Evolutionary conservation across 2,329 filamentous ascomycete species (phyloP).

Genomic region (Cercospora sp.): DNA sequence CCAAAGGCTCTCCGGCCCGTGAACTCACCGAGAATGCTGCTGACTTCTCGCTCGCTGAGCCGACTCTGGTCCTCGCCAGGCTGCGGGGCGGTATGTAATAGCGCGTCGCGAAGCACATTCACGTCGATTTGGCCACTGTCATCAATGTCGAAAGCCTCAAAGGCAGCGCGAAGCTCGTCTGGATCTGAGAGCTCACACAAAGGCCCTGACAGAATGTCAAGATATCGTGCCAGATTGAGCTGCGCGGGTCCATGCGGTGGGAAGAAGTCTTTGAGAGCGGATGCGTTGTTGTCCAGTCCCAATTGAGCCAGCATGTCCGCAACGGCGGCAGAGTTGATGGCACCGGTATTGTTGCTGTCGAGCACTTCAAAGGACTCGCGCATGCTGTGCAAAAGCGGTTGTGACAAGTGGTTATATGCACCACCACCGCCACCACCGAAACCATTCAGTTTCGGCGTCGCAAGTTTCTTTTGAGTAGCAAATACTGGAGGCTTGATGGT

Average conservation of each 20-base stretch:
- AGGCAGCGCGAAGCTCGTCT: conserved; percentile 80
- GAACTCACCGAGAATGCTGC: conserved; percentile 84
- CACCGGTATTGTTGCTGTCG: conserved; percentile 82
- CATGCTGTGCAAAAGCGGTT: conserved; percentile 80
- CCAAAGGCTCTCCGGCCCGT: conserved; percentile 80
- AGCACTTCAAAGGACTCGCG: conserved; percentile 92
- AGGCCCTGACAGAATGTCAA: conserved; percentile 75
- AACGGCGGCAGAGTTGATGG: conserved; percentile 79
- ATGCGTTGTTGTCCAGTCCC: conserved; percentile 70
- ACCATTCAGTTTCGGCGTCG: conserved; percentile 24
- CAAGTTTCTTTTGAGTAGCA: conserved; percentile 15
- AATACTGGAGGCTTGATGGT: conserved; percentile 31
- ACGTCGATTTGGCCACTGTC: conserved; percentile 92
- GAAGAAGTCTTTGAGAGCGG: conserved; percentile 79
- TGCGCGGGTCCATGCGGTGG: conserved; percentile 64
- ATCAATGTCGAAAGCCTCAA: conserved; percentile 93
- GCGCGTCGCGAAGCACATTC: conserved; percentile 74
- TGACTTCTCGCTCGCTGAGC: conserved; percentile 72
- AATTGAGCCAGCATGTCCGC: conserved; percentile 84
- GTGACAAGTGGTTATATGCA: conserved; percentile 68
- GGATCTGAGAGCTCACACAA: conserved; percentile 73
- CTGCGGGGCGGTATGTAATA: conserved; percentile 80
- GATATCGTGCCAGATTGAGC: conserved; percentile 80
- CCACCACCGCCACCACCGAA: conserved; percentile 16
- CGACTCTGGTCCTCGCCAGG: conserved; percentile 57